Conservation (phyloP, 2,329 filamentous ascomycete species). For the Colletotrichum sp. region DNA sequence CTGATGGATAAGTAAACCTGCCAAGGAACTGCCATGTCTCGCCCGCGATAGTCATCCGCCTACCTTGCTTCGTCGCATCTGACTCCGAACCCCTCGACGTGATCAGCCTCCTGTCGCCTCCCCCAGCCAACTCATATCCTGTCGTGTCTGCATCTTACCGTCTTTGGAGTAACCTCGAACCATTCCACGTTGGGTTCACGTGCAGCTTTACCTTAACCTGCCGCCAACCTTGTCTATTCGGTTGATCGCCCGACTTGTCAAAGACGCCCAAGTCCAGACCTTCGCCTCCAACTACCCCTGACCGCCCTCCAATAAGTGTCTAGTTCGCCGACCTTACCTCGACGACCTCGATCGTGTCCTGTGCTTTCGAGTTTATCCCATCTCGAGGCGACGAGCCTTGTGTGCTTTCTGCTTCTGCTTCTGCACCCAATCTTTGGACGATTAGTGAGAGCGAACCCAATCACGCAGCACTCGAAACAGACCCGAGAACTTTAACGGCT, state of each 20-base stretch:
- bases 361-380: background rate
- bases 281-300: background rate
- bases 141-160: background rate
- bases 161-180: background rate
- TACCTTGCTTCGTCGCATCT: conserved; percentile 10
- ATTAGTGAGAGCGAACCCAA: background rate
- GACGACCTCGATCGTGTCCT: background rate
- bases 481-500: conserved; percentile 4
- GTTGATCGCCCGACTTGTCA: background rate
- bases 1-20: background rate
- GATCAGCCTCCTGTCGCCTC: background rate
- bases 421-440: background rate
- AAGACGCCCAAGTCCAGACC: background rate
- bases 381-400: background rate
- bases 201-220: background rate
- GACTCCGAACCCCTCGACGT: conserved; percentile 7
- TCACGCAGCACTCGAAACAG: background rate
- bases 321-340: background rate
- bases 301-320: background rate
- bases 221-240: background rate
- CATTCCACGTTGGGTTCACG: background rate
- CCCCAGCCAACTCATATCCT: background rate
- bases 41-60: conserved; percentile 18
- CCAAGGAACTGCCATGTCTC: conserved; percentile 17
- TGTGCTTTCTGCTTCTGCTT: background rate